Base-by-base conservation (phyloP, 257 asterid genomes). In the Rehmannia glutinosa region DNA sequence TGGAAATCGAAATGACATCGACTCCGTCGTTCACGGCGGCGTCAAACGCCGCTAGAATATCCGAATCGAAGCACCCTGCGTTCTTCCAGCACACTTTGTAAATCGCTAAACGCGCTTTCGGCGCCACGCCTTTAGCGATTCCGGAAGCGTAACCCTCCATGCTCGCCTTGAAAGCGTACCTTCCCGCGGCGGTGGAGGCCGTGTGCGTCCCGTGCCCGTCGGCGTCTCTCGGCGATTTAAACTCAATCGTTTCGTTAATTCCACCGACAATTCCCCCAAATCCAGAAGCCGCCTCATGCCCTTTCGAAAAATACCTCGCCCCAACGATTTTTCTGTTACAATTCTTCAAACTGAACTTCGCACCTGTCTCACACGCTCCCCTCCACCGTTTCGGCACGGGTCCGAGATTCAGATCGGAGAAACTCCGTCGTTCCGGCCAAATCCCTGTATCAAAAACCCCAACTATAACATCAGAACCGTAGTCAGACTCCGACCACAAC, bases 151-250 rank as follows among this genome's bases (percentile, higher is more conserved):
- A 94, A 0, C 99, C 97, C 61, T 87, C 84, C 96, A 94, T 85
- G 58, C 89, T 87, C 3, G 99, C 96, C 19, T 70, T 69, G 39
- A 94, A 94, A 9, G 95, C 78, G 72, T 94, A 50, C 1, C 99
- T 73, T 0, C 99, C 99, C 12, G 97, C 97, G n/a, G 99, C 99
- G 8, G 99, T 94, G 27, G 97, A 87, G 6, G 99, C 97, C 5
- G 99, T 94, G 75, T 94, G 99, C 2, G 97, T 94, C 8, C 99
- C 99, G 11, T 94, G 99, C 2, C 99, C 99, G 32, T 94, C 99
- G 16, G 97, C 97, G 21, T 94, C 99, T 67, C 99, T 74, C 4
- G 99, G 82, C 33, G 99, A 94, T 49, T 67, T 81, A 45, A 87
- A 94, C 47, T 91, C 99, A 7, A 80, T 36, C 1, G 97, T 94